Evolutionary conservation across 495 filamentous ascomycete genomes (phyloP).

Genomic region (Xylaria intraflava): DNA sequence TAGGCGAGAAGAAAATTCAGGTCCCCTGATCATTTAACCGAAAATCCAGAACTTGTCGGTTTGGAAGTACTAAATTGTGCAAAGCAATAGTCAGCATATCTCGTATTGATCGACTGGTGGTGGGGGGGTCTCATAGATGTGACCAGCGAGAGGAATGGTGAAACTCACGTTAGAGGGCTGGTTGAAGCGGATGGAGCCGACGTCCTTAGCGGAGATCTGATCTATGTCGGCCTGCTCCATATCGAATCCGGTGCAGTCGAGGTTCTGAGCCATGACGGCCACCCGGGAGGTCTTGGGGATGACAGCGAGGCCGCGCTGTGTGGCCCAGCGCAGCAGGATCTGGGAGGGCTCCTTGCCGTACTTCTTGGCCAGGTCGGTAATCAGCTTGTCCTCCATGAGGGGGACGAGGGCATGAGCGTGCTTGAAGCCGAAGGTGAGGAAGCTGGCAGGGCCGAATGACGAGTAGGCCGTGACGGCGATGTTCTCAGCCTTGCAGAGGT

Average conservation of each 20-base stretch:
- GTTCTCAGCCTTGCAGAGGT: constrained; percentile 62
- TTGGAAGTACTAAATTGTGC: constrained; percentile 38
- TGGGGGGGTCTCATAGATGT: not conserved
- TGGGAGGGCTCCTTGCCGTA: constrained; percentile 73
- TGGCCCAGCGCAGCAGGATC: constrained; percentile 85
- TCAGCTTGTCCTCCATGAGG: constrained; percentile 61
- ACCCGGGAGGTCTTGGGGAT: constrained; percentile 79
- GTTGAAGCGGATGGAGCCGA: constrained; percentile 67
- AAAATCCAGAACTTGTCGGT: constrained; percentile 48
- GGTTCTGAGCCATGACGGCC: constrained; percentile 49
- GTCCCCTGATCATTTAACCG: constrained; percentile 29
- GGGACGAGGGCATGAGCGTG: constrained; percentile 58
- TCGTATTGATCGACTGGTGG: not conserved
- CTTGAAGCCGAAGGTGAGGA: constrained; percentile 69
- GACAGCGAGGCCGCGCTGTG: constrained; percentile 85
- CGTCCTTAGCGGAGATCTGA: constrained; percentile 60
- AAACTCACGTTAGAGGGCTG: constrained; percentile 60
- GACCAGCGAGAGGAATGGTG: constrained; percentile 14
- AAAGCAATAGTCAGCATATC: constrained; percentile 12
- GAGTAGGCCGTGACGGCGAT: constrained; percentile 86
- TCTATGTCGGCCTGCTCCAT: constrained; percentile 60
- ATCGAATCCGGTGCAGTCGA: constrained; percentile 63
- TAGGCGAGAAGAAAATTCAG: not conserved
- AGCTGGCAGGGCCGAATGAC: constrained; percentile 79
- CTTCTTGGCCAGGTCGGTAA: constrained; percentile 63